Percentiles rank a stretch among this genome's conserved stretches.
These are phyloP conservation scores for Saccharum hybrid DNA, from an alignment of 202 grass and related monocot species.

Conservation along the genomic window DNA sequence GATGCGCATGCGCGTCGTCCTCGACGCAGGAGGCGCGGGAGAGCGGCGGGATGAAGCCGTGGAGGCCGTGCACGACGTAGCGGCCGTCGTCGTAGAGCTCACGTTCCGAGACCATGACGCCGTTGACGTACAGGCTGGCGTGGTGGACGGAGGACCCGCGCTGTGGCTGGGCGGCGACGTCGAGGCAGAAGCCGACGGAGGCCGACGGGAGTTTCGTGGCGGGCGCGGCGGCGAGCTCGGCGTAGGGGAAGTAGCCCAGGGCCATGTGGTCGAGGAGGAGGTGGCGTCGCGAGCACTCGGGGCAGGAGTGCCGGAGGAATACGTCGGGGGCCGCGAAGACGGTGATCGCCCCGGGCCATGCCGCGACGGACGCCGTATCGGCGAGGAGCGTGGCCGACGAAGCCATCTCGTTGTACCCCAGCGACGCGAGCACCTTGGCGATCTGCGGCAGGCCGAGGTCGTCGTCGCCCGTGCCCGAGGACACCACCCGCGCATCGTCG, in stretches of 20 bases:
- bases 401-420: constrained; percentile 79
- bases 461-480: constrained; percentile 2
- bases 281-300: constrained; percentile 57
- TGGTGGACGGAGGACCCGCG: constrained; percentile 36
- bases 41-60: constrained; percentile 62
- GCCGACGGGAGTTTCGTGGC: constrained; percentile 60
- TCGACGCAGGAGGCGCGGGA: constrained; percentile 60
- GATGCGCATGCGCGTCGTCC: no score
- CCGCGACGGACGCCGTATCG: constrained; percentile 27
- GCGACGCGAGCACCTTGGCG: constrained; percentile 60
- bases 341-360: constrained; percentile 64
- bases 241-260: constrained; percentile 68
- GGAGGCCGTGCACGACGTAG: constrained; percentile 73
- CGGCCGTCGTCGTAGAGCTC: constrained; percentile 80
- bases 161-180: constrained; percentile 46
- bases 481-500: background rate
- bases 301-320: constrained; percentile 58
- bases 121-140: constrained; percentile 63
- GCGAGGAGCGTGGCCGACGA: constrained; percentile 55
- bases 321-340: constrained; percentile 71
- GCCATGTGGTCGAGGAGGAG: constrained; percentile 68
- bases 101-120: constrained; percentile 59
- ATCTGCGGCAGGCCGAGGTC: constrained; percentile 48
- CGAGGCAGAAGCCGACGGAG: constrained; percentile 65
- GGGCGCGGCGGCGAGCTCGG: constrained; percentile 48